These are phyloP conservation scores for Vinca minor DNA, from an alignment of 257 asterid genomes.

Conservation along the genomic window DNA sequence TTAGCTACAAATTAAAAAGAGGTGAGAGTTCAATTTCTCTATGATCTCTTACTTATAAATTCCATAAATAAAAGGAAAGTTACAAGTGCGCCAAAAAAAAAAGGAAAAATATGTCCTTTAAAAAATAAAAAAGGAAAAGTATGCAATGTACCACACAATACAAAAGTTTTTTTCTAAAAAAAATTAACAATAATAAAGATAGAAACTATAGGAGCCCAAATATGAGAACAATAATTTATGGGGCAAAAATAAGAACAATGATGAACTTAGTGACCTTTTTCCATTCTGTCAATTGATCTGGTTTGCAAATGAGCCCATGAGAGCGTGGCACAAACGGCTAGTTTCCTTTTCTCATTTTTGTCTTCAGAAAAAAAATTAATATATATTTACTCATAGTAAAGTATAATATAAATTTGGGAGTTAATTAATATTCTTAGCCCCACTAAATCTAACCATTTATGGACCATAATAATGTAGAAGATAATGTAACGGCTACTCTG, in stretches of 20 bases:
- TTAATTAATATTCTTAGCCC: background rate
- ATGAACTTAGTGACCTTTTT: background rate
- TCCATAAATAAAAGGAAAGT: background rate
- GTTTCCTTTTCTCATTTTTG: background rate
- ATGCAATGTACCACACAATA: no score
- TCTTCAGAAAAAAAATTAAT: background rate
- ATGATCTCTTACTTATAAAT: background rate
- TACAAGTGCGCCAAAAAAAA: background rate
- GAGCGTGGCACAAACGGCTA: slow-evolving; percentile 14
- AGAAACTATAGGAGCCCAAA: background rate
- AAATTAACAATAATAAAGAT: no score
- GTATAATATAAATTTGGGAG: no score
- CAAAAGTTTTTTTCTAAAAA: no score
- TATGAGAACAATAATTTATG: background rate
- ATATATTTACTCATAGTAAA: no score
- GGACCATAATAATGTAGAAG: no score
- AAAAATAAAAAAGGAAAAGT: no score
- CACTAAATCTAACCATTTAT: background rate
- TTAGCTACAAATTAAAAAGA: background rate
- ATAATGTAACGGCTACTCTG: slow-evolving; percentile 7
- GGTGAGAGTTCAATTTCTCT: background rate
- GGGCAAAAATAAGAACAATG: background rate
- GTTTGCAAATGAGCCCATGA: background rate
- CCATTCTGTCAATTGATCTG: background rate
- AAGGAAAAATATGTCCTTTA: no score